Evolutionary conservation across 257 asterid species (phyloP).

Genomic region (Leptodermis oblonga): DNA sequence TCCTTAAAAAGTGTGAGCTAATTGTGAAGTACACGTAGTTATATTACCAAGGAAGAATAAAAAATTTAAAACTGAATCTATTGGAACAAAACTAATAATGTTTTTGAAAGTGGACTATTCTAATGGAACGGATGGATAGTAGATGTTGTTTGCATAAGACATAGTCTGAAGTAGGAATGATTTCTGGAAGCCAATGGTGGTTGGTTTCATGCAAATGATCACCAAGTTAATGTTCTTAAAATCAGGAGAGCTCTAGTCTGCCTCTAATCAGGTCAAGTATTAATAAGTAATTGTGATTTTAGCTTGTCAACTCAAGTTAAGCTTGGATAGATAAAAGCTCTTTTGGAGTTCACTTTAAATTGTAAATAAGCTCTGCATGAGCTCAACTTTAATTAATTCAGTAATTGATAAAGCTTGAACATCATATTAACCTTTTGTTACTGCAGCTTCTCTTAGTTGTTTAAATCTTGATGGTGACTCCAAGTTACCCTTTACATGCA

Average conservation of each 20-base stretch:
- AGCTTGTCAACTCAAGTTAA: not conserved
- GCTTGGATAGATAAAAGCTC: not conserved
- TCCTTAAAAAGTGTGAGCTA: no score
- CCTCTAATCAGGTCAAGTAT: not conserved
- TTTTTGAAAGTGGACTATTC: no score
- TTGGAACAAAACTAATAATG: no score
- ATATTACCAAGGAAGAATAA: no score
- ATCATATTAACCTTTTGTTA: not conserved
- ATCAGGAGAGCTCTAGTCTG: not conserved
- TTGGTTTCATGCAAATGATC: slow-evolving; percentile 1
- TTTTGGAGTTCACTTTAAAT: not conserved
- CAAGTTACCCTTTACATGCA: not conserved
- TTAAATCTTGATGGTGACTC: not conserved
- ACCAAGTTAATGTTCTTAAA: not conserved
- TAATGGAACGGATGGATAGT: not conserved
- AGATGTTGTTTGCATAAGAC: not conserved
- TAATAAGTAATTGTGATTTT: not conserved
- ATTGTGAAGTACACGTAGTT: no score
- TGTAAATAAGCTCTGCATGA: not conserved
- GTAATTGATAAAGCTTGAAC: slow-evolving; percentile 2
- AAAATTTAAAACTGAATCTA: no score
- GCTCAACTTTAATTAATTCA: not conserved
- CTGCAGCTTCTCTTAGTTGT: not conserved
- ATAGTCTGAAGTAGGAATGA: not conserved
- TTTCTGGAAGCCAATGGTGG: not conserved